phyloP scores from a whole-genome alignment of 805 yeast genomes.

The Starmerella powellii region DNA sequence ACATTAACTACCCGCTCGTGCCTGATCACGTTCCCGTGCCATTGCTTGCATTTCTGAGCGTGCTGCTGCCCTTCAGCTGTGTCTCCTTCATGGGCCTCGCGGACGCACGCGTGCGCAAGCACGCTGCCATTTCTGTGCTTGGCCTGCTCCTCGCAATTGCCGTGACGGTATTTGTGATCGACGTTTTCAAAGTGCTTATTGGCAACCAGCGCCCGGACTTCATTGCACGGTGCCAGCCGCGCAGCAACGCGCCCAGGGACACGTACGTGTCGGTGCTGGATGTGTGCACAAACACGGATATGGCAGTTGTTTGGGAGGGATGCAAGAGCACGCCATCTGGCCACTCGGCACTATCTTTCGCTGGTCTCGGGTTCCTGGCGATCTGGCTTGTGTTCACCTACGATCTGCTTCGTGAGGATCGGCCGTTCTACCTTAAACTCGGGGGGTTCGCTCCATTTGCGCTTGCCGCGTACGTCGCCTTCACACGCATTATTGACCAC shows the following conservation, averaged over 20 bases:
- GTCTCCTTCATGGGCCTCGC: conserved; percentile 17
- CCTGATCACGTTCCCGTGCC: conserved; percentile 54
- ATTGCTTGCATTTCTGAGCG: conserved; percentile 36
- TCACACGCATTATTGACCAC: conserved; percentile 81
- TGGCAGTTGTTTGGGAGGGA: conserved; percentile 35
- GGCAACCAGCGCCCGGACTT: conserved; percentile 92
- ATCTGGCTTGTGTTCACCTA: conserved; percentile 40
- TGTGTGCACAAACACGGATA: conserved; percentile 30
- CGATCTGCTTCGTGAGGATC: conserved; percentile 1
- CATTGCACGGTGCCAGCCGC: conserved; percentile 70
- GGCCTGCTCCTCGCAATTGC: conserved; percentile 54
- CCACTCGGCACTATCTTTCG: conserved; percentile 43
- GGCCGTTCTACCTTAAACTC: conserved; percentile 4
- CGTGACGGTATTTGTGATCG: conserved; percentile 53
- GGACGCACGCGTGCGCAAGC: conserved; percentile 10
- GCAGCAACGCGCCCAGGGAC: conserved; percentile 39
- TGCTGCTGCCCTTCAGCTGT: conserved; percentile 25
- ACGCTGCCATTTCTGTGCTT: conserved; percentile 47
- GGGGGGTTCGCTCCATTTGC: conserved; percentile 29
- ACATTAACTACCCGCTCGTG: conserved; percentile 72
- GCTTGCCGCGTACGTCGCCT: conserved; percentile 65
- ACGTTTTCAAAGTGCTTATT: conserved; percentile 65
- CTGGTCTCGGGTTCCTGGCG: conserved; percentile 38
- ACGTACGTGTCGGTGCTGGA: conserved; percentile 25
- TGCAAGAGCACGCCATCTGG: conserved; percentile 49